Conservation (phyloP, 441 rosid genomes). For the Bocquillonia castaneifolia region DNA sequence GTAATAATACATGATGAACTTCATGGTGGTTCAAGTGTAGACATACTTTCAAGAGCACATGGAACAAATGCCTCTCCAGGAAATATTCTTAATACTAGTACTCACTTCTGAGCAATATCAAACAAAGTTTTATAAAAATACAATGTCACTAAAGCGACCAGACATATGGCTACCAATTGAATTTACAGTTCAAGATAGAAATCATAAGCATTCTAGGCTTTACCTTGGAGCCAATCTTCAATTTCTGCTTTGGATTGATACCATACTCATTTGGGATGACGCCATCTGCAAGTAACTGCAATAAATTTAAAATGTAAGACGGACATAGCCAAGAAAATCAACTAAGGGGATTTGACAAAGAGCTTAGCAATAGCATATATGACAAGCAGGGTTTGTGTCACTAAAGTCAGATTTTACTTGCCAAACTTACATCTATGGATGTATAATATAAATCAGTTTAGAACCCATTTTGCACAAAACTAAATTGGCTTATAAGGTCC, state of each 20-base stretch:
- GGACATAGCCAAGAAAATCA: not conserved
- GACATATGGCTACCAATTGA: not conserved
- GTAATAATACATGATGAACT: not conserved
- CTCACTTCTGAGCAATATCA: not conserved
- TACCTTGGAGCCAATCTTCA: constrained; percentile 98
- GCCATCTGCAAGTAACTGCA: constrained; percentile 98
- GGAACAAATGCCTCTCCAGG: constrained; percentile 1
- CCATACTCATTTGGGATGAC: constrained; percentile 99
- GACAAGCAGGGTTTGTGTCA: not conserved
- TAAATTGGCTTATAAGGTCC: too few relatives aligned
- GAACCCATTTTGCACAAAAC: too few relatives aligned
- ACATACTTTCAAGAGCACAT: not conserved
- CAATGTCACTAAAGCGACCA: not conserved
- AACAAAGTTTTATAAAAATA: constrained; percentile 9
- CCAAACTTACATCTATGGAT: too few relatives aligned
- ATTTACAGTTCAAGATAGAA: not conserved
- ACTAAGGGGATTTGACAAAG: not conserved
- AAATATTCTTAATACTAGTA: not conserved
- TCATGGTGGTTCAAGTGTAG: not conserved
- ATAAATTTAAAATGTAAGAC: constrained; percentile 20
- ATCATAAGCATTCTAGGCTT: constrained; percentile 11
- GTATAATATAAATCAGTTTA: too few relatives aligned
- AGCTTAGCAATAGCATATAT: not conserved
- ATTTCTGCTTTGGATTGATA: constrained; percentile 93
- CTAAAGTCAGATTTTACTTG: not conserved